A percentile compares a stretch with the other conserved stretches of the same genome.
Conservation (phyloP, 192 early-diverging fungal genomes). For the Coemansia sp. region DNA sequence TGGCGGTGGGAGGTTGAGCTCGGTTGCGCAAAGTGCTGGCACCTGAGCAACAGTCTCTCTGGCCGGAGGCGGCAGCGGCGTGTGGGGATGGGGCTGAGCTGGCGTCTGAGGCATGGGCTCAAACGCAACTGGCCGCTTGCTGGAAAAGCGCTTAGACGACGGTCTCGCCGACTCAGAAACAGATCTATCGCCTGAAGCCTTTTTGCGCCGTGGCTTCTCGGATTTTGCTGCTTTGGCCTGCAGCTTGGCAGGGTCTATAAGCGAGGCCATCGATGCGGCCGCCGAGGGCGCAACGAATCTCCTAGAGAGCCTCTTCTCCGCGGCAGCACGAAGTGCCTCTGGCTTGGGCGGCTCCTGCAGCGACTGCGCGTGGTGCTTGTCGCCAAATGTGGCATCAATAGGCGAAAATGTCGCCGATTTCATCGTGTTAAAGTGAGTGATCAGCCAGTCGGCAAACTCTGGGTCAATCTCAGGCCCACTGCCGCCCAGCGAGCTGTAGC, state of each 20-base stretch:
- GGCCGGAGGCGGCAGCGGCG: not conserved
- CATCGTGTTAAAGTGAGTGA: slow-evolving; percentile 39
- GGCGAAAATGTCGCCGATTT: slow-evolving; percentile 24
- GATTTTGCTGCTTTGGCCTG: not conserved
- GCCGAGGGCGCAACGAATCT: not conserved
- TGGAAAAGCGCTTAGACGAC: not conserved
- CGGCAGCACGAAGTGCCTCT: not conserved
- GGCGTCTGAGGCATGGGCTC: not conserved
- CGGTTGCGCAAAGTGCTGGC: slow-evolving; percentile 4
- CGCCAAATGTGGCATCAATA: slow-evolving; percentile 13
- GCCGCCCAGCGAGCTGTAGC: slow-evolving; percentile 37
- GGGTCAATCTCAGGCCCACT: slow-evolving; percentile 23
- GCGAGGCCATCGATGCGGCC: not conserved
- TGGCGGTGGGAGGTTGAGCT: slow-evolving; percentile 21
- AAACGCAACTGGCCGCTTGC: slow-evolving; percentile 1
- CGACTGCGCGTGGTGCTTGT: not conserved
- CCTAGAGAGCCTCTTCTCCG: slow-evolving; percentile 3
- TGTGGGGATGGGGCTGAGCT: not conserved
- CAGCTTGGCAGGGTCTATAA: slow-evolving; percentile 5
- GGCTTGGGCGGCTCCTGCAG: slow-evolving; percentile 2
- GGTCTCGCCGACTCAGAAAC: not conserved
- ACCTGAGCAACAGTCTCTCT: not conserved
- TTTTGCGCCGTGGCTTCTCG: slow-evolving; percentile 20
- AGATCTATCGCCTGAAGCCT: not conserved
- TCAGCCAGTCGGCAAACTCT: slow-evolving; percentile 48